Evolutionary conservation across 495 filamentous ascomycete genomes (phyloP).

Genomic region (Hypoxylon rickii): DNA sequence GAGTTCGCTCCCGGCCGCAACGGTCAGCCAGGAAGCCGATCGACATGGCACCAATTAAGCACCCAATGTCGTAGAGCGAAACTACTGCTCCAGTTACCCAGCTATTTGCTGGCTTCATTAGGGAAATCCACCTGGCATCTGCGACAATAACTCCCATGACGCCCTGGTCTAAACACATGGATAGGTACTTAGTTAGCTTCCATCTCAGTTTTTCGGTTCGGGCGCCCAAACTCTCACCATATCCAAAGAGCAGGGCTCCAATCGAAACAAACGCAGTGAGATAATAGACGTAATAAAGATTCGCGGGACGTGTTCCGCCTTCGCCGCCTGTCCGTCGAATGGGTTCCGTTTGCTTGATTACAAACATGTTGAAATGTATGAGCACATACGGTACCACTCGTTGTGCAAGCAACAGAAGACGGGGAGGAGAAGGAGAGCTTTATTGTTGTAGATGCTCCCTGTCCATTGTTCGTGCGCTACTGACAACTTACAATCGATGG

Average conservation of each 20-base stretch:
- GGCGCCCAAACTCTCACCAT: slow-evolving; percentile 11
- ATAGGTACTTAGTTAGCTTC: background rate
- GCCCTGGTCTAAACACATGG: slow-evolving; percentile 11
- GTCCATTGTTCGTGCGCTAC: no score
- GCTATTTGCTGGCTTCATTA: slow-evolving; percentile 16
- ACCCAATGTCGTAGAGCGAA: slow-evolving; percentile 21
- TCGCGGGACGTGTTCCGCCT: slow-evolving; percentile 3
- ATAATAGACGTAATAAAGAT: slow-evolving; percentile 20
- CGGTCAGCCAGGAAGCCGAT: slow-evolving; percentile 56
- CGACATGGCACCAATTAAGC: slow-evolving; percentile 49
- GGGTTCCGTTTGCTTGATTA: slow-evolving; percentile 16
- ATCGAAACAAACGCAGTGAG: slow-evolving; percentile 27
- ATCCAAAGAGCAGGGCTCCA: slow-evolving; percentile 26
- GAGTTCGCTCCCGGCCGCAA: slow-evolving; percentile 53
- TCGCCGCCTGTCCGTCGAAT: slow-evolving; percentile 3
- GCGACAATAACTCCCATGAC: slow-evolving; percentile 26
- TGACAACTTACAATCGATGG: no score
- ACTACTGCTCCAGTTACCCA: slow-evolving; percentile 24
- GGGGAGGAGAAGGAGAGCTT: no score
- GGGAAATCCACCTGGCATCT: slow-evolving; percentile 14
- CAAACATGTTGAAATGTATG: slow-evolving; percentile 20
- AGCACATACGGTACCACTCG: no score
- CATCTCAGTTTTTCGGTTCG: background rate
- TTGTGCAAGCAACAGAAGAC: no score
- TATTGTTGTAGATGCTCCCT: no score